These are phyloP conservation scores for Saccharomycopsis hybrid DNA, from an alignment of 1,139 yeast genomes.

Conservation along the genomic window DNA sequence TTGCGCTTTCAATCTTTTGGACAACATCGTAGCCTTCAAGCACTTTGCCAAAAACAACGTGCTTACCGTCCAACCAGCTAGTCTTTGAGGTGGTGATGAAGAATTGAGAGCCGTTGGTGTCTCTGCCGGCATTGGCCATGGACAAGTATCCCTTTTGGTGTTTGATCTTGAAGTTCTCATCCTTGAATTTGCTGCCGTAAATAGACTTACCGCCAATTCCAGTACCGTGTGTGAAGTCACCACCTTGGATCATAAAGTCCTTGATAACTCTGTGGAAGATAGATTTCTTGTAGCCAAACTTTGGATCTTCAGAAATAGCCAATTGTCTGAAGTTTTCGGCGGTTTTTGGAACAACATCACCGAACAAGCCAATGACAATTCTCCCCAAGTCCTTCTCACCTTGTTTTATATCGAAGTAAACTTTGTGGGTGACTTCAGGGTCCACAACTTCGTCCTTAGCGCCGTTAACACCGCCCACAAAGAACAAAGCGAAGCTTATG, in stretches of 20 bases:
- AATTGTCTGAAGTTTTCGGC: conserved; percentile 70
- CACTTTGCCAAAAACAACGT: conserved; percentile 95
- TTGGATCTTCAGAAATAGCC: conserved; percentile 53
- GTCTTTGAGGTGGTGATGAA: conserved; percentile 90
- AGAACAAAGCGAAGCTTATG: conserved; percentile 5
- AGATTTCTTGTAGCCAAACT: conserved; percentile 72
- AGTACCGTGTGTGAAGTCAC: conserved; percentile 88
- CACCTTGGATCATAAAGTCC: conserved; percentile 94
- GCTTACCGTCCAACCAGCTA: conserved; percentile 90
- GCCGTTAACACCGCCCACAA: conserved; percentile 15
- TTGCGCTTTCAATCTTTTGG: conserved; percentile 66
- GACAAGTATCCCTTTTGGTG: conserved; percentile 85
- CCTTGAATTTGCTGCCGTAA: conserved; percentile 82
- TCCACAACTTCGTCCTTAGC: conserved; percentile 27
- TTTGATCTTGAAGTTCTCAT: conserved; percentile 78
- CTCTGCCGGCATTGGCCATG: conserved; percentile 96
- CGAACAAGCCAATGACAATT: conserved; percentile 72
- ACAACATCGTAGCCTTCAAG: conserved; percentile 80
- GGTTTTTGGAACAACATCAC: conserved; percentile 89
- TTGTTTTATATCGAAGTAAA: conserved; percentile 79
- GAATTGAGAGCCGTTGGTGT: conserved; percentile 95
- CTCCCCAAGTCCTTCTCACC: conserved; percentile 72
- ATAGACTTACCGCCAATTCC: conserved; percentile 97
- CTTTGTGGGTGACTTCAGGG: conserved; percentile 65
- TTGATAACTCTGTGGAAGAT: conserved; percentile 93